phyloP scores from a whole-genome alignment of 2,329 filamentous ascomycete species.

The Simplicillium sp. region DNA sequence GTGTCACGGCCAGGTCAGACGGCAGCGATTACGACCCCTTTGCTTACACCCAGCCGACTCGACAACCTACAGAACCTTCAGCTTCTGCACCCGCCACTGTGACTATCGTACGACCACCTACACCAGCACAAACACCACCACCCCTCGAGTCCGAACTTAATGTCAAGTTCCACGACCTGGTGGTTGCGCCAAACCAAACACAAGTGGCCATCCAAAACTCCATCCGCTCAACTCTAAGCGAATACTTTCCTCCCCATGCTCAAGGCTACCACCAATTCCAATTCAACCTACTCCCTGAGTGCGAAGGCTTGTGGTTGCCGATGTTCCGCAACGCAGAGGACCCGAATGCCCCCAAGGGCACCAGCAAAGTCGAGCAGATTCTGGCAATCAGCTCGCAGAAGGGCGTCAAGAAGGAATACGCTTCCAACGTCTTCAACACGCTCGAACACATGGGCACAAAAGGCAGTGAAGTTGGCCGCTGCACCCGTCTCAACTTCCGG shows the following conservation, averaged over 20 bases:
- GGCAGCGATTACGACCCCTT: slow-evolving; percentile 39
- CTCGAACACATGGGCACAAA: slow-evolving; percentile 47
- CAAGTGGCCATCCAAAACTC: slow-evolving; percentile 48
- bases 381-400: slow-evolving; percentile 49
- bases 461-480: slow-evolving; percentile 37
- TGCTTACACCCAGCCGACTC: slow-evolving; percentile 20
- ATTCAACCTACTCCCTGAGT: slow-evolving; percentile 37
- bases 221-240: slow-evolving; percentile 40
- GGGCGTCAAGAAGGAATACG: slow-evolving; percentile 40
- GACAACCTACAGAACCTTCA: slow-evolving; percentile 13
- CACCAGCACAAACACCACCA: slow-evolving; percentile 32
- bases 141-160: slow-evolving; percentile 17
- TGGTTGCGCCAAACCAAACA: slow-evolving; percentile 29
- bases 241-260: slow-evolving; percentile 38
- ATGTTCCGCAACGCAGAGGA: slow-evolving; percentile 32
- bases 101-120: slow-evolving; percentile 26
- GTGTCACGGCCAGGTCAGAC: slow-evolving; percentile 3
- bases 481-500: slow-evolving; percentile 50
- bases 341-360: slow-evolving; percentile 16
- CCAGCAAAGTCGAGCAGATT: slow-evolving; percentile 44
- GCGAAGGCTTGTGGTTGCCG: slow-evolving; percentile 42
- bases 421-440: slow-evolving; percentile 36
- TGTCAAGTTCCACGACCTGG: slow-evolving; percentile 36
- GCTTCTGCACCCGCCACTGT: slow-evolving; percentile 11
- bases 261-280: slow-evolving; percentile 37